phyloP scores from a whole-genome alignment of 225 moss, liverwort and hornwort species.

The Pleurozium schreberi region DNA sequence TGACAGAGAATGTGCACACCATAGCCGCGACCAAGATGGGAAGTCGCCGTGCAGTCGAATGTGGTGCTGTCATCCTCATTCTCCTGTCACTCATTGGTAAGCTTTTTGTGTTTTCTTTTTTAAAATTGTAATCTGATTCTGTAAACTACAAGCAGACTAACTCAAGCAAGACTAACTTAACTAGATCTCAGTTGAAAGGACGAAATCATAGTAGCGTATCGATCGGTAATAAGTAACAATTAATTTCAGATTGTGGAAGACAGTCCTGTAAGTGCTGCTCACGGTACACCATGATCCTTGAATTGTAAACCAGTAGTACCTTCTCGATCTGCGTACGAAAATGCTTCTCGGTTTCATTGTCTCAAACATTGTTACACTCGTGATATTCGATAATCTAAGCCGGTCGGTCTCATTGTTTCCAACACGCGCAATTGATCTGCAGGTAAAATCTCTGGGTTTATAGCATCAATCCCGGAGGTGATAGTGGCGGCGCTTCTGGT shows the following conservation, averaged over 20 bases:
- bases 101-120: background rate
- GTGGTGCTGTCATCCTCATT: constrained; percentile 70
- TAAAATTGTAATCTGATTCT: no score
- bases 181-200: background rate
- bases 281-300: no score
- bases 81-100: constrained; percentile 64
- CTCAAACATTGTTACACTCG: no score
- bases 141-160: background rate
- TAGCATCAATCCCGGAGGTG: constrained; percentile 78
- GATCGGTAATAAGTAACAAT: no score
- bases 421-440: background rate
- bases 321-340: no score
- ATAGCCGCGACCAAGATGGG: constrained; percentile 96
- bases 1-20: constrained; percentile 94
- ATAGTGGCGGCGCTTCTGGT: constrained; percentile 75
- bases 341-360: no score
- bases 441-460: constrained; percentile 89
- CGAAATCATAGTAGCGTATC: no score
- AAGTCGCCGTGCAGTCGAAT: constrained; percentile 72
- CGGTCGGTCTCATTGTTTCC: no score
- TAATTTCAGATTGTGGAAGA: background rate
- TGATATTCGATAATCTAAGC: no score
- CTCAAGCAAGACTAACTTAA: background rate
- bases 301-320: background rate
- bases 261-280: background rate